Evolutionary conservation across 495 filamentous ascomycete species (phyloP).

Genomic region (Podospora pseudocomata): DNA sequence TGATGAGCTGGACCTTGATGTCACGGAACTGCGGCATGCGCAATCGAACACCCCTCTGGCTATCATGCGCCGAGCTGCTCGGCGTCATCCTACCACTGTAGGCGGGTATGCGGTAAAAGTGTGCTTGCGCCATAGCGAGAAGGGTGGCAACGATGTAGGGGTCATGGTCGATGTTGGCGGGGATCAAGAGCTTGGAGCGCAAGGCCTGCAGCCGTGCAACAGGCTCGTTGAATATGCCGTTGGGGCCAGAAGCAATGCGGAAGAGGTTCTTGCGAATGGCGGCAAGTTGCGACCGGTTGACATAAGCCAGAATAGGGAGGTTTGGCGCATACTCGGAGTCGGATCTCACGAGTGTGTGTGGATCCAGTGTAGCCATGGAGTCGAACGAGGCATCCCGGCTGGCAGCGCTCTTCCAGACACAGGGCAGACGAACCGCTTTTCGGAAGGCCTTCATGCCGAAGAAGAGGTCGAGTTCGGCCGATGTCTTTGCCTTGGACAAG

Average conservation of each 20-base stretch:
- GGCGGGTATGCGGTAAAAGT: slow-evolving; percentile 31
- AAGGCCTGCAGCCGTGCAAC: slow-evolving; percentile 36
- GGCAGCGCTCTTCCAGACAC: slow-evolving; percentile 35
- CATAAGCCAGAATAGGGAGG: slow-evolving; percentile 40
- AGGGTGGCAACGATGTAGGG: slow-evolving; percentile 41
- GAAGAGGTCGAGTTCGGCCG: slow-evolving; percentile 35
- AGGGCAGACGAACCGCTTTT: slow-evolving; percentile 33
- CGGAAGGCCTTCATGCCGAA: slow-evolving; percentile 34
- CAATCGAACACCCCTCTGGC: slow-evolving; percentile 12
- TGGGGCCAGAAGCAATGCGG: slow-evolving; percentile 28
- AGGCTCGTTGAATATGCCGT: slow-evolving; percentile 29
- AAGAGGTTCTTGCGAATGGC: slow-evolving; percentile 34
- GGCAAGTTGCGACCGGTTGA: slow-evolving; percentile 36
- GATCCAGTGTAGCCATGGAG: slow-evolving; percentile 34
- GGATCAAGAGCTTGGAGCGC: slow-evolving; percentile 38
- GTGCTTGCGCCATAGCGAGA: slow-evolving; percentile 46
- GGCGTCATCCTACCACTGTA: slow-evolving; percentile 18
- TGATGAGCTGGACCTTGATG: slow-evolving; percentile 40
- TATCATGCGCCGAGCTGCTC: slow-evolving; percentile 14
- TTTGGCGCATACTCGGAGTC: slow-evolving; percentile 20
- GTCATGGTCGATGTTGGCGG: slow-evolving; percentile 41
- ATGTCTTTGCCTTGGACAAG: slow-evolving; percentile 25
- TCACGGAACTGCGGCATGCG: slow-evolving; percentile 29
- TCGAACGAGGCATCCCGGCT: slow-evolving; percentile 31
- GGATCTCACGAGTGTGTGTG: slow-evolving; percentile 9